These are phyloP conservation scores for Diospyros kaki DNA, from an alignment of 148 eudicot species.

Conservation along the genomic window DNA sequence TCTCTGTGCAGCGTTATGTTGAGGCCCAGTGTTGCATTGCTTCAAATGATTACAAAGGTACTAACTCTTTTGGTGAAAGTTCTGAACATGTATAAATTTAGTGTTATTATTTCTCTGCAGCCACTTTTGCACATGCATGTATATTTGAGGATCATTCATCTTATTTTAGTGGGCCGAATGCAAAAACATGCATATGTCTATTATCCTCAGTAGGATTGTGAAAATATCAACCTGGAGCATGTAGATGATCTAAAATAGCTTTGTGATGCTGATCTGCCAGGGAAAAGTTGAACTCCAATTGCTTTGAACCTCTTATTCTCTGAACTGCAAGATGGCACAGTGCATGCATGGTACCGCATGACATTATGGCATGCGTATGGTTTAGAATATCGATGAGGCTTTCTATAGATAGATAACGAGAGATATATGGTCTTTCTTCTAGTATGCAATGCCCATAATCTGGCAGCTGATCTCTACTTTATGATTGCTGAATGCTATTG, in stretches of 20 bases:
- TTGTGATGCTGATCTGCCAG: background rate
- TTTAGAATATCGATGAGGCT: background rate
- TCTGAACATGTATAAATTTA: background rate
- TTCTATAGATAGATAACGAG: background rate
- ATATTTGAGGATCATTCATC: background rate
- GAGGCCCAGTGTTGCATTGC: conserved; percentile 95
- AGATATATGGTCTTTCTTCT: background rate
- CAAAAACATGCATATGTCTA: background rate
- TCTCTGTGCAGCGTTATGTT: conserved; percentile 73
- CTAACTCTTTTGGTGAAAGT: background rate
- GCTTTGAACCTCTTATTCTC: background rate
- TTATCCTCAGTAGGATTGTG: background rate
- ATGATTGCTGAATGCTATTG: background rate
- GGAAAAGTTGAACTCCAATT: background rate
- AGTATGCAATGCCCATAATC: background rate
- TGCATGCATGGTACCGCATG: background rate
- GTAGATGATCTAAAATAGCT: background rate
- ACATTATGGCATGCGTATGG: background rate
- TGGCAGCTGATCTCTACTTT: background rate
- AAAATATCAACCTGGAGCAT: background rate
- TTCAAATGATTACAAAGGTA: conserved; percentile 88
- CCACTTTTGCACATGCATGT: background rate
- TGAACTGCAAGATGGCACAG: background rate
- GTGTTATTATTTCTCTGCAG: background rate
- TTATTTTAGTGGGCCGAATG: background rate